Evolutionary conservation across 768 basidiomycete genomes (phyloP), one percentile per base, ranked within the genome.

Genomic region (Tremella yokohamensis): DNA sequence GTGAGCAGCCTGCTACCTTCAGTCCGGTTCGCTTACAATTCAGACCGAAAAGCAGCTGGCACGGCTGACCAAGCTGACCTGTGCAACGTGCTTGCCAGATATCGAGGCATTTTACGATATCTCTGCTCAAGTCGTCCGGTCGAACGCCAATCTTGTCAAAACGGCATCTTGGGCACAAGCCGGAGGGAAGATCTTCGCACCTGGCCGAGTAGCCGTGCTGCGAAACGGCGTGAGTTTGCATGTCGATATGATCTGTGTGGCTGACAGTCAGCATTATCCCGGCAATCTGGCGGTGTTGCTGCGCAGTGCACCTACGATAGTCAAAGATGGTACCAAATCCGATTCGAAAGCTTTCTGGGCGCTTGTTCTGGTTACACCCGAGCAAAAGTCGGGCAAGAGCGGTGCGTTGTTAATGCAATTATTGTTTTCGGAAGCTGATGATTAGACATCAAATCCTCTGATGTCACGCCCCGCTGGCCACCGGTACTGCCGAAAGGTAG

Each of bases 151-250:
- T 34, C 77, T 96, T 18, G 68, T 92, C 47, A 76, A 80, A 13
- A 81, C 85, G 72, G 87, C 85, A 0, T 74, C 82, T 1, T 72
- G 75, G 18, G 82, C 86, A 57, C 81, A 82, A 24, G 84, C 85
- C 60, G 88, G 87, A 2, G 78, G 79, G 15, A 92, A 88, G 77
- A 76, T 83, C 4, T 76, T 98, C 47, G 75, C 79, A 15, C 70
- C 84, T 0, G 94, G 94, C 2, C 82, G 96, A 54, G 84, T 97
- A 18, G 84, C 98, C 1, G 76, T 98, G 37, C 78, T 99, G 37
- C 84, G 85, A 49, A 87, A 97, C 70, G 82, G 83, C 39, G 94
- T 96, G 77, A 68, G 85, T 73, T 1, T 3, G 7, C 40, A 19
- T 51, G 39, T 37, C 38, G 52, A 16, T 26, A 25, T 13, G 8